phyloP scores from a whole-genome alignment of 2,329 filamentous ascomycete genomes.

The Rachicladosporium sp. region DNA sequence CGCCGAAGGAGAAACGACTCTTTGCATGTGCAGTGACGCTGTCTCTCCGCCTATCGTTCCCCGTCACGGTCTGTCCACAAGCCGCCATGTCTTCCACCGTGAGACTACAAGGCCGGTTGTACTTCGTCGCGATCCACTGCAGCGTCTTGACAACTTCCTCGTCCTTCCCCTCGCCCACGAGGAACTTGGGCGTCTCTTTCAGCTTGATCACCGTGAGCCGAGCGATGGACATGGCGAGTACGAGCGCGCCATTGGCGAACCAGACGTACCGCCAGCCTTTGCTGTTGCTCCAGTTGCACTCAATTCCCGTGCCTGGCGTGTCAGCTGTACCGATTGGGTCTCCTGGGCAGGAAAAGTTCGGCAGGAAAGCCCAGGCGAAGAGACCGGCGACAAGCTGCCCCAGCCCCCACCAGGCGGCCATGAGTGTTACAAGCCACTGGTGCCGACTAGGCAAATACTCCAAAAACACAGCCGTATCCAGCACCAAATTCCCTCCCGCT shows the following conservation, averaged over 20 bases:
- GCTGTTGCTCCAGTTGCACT: conserved; percentile 41
- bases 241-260: conserved; percentile 40
- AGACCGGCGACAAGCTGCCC: conserved; percentile 40
- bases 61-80: conserved; percentile 26
- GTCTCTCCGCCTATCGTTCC: conserved; percentile 8
- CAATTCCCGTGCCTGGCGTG: conserved; percentile 23
- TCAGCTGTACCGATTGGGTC: conserved; percentile 13
- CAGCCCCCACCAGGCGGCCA: conserved; percentile 46
- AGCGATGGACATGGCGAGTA: conserved; percentile 40
- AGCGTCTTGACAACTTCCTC: conserved; percentile 39
- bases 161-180: conserved; percentile 42
- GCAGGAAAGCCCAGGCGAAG: conserved; percentile 43
- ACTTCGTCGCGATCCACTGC: conserved; percentile 38
- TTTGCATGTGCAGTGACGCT: conserved; percentile 18
- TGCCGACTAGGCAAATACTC: conserved; percentile 45
- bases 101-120: conserved; percentile 40
- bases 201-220: conserved; percentile 44
- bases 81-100: conserved; percentile 38
- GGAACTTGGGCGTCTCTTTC: conserved; percentile 45
- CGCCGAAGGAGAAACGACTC: conserved; percentile 26
- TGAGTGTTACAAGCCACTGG: conserved; percentile 53
- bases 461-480: conserved; percentile 49
- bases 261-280: conserved; percentile 47
- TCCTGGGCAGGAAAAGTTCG: conserved; percentile 35
- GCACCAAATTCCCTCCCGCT: conserved; percentile 49